Conservation (phyloP, 768 basidiomycete genomes). For the Mycena alexandri region DNA sequence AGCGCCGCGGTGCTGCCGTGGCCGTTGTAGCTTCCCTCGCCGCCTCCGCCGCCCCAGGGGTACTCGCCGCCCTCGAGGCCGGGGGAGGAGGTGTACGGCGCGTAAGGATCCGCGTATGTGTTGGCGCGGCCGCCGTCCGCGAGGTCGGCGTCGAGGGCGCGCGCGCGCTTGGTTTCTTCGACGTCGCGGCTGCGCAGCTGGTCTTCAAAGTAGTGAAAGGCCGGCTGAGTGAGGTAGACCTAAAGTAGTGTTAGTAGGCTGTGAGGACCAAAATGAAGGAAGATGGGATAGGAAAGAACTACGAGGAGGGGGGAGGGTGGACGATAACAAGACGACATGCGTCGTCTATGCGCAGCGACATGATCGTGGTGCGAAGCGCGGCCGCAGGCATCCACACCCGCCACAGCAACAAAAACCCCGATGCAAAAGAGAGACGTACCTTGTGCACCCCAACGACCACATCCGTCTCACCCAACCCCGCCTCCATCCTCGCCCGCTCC, state of each 20-base stretch:
- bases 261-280: no score
- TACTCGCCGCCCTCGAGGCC: conserved; percentile 51
- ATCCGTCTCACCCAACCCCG: conserved; percentile 76
- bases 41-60: conserved; percentile 32
- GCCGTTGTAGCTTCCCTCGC: conserved; percentile 49
- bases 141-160: conserved; percentile 80
- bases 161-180: conserved; percentile 88
- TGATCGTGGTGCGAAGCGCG: no score
- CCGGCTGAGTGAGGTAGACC: conserved; percentile 89
- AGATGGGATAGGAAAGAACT: no score
- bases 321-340: no score
- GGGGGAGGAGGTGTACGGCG: conserved; percentile 64
- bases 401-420: no score
- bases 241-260: conserved; percentile 47
- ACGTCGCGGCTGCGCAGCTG: conserved; percentile 84
- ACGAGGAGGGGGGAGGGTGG: no score
- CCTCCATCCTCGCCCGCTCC: conserved; percentile 66
- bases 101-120: conserved; percentile 72
- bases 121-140: conserved; percentile 70
- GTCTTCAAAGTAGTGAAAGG: conserved; percentile 93
- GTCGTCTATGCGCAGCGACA: conserved; percentile 75
- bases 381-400: no score
- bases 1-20: conserved; percentile 76
- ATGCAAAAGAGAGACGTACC: conserved; percentile 58
- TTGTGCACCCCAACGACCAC: conserved; percentile 87